Percentiles rank a stretch among this genome's conserved stretches.
phyloP scores from a whole-genome alignment of 345 rosid species.

The Gossypium ekmanianum region DNA sequence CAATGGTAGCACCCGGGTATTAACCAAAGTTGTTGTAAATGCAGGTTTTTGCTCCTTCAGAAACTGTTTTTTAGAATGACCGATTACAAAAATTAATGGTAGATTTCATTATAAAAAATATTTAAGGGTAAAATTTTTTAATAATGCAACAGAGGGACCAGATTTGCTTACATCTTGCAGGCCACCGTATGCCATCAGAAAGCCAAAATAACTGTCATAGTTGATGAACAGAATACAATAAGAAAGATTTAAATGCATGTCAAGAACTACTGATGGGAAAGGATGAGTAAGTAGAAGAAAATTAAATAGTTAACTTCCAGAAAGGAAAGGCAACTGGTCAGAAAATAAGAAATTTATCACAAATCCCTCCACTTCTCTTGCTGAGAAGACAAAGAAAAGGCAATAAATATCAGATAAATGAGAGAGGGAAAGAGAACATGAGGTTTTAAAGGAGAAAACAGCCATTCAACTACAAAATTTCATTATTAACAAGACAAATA shows the following conservation, averaged over 20 bases:
- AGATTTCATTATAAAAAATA: neutral
- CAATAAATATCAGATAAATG: neutral
- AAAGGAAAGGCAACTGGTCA: neutral
- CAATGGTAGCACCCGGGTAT: constrained; percentile 59
- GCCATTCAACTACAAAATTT: neutral
- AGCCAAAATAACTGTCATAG: constrained; percentile 73
- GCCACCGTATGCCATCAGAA: constrained; percentile 80
- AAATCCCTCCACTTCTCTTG: neutral
- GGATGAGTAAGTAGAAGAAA: constrained; percentile 4
- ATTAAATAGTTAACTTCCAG: neutral
- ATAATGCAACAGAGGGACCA: constrained; percentile 16
- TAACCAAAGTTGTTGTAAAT: constrained; percentile 45
- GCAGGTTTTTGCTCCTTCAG: constrained; percentile 62
- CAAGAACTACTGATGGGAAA: constrained; percentile 11
- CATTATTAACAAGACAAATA: neutral
- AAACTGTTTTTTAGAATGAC: constrained; percentile 39
- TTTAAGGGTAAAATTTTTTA: neutral
- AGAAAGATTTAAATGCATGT: constrained; percentile 9
- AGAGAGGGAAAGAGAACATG: neutral
- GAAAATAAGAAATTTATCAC: neutral
- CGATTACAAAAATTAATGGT: neutral
- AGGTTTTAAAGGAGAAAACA: neutral
- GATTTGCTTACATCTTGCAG: constrained; percentile 77
- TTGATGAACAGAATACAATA: constrained; percentile 4
- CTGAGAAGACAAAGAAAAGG: no score